phyloP scores from a whole-genome alignment of 139 green algal species.

The Tetradesmus obliquus region DNA sequence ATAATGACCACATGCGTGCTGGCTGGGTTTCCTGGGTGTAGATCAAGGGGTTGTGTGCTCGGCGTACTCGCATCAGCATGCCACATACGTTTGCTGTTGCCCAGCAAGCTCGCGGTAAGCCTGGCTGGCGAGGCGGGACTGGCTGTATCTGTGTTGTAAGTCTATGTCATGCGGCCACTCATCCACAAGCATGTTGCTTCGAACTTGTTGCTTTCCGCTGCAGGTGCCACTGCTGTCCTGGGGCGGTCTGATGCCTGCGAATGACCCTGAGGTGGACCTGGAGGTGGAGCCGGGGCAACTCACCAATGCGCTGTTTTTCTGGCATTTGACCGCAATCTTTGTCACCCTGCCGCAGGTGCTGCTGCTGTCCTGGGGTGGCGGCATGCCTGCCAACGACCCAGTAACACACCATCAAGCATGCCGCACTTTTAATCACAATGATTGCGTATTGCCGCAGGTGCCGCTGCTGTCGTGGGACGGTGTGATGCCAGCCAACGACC shows the following conservation, averaged over 20 bases:
- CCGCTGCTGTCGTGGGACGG: conserved; percentile 40
- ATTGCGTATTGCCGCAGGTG: background rate
- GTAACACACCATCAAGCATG: background rate
- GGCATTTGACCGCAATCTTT: too few species aligned
- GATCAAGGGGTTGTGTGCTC: too few species aligned
- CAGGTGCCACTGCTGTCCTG: conserved; percentile 13
- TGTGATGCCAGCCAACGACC: conserved; percentile 31
- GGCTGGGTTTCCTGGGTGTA: too few species aligned
- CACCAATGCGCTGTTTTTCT: too few species aligned
- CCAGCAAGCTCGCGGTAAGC: too few species aligned
- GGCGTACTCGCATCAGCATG: too few species aligned
- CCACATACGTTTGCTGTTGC: too few species aligned
- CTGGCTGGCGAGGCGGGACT: too few species aligned
- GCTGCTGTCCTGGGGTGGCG: background rate
- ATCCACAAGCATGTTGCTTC: background rate
- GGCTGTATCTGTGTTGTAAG: too few species aligned
- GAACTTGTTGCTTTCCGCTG: background rate
- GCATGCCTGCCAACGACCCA: background rate
- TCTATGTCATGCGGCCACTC: background rate
- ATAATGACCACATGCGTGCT: background rate
- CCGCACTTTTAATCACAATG: background rate
- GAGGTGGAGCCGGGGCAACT: conserved; percentile 42
- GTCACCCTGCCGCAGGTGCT: background rate
- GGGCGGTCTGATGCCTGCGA: background rate
- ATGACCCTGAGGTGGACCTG: conserved; percentile 30